Base-by-base conservation (phyloP, 2,329 filamentous ascomycete genomes). In the Parastagonospora nodorum region DNA sequence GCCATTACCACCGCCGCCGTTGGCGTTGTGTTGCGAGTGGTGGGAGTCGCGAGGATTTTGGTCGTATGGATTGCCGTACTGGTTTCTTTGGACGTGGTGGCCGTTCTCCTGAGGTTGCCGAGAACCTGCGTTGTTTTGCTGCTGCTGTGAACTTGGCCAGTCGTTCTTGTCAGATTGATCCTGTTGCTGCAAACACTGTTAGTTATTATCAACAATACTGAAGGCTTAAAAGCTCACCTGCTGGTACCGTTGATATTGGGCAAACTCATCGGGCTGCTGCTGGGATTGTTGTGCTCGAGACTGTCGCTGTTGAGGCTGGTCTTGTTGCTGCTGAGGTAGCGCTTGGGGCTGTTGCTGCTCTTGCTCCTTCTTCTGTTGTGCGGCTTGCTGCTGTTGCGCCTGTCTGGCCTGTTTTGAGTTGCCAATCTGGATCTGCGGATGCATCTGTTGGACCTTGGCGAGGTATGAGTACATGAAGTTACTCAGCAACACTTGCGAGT, bases 401-500 rank as follows among this genome's bases (percentile, higher is more conserved):
- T 84, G 84, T 69, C 88, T 87, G 64, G 92, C 91, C 31, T 89
- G 86, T 12, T 81, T 78, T 44, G 89, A 92, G 31, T 89, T 84
- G n/a, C 90, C 90, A 37, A 96, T 87, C 66, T 95, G 90, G 76
- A 97, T 90, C 68, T 96, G 90, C 37, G 94, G 94, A 73, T 99
- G 94, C 90, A 97, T 97, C 67, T 95, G 92, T 76, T 99, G 94
- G 39, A 99, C 94, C 74, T 97, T 99, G 55, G 94, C 94, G 58
- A 99, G 83, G 73, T 99, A 99, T 50, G 92, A 94, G 77, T 99
- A 99, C 94, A 99, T 99, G 75, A 99, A 99, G 74, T 99, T 99
- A 76, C 92, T 97, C 61, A 99, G 83, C 51, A 99, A 80, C 16
- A 99, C 94, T 74, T 99, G 94, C 53, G 93, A 97, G 69, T 96